Percentiles rank a stretch among this genome's conserved stretches.
These are phyloP conservation scores for Apiotrichum gamsii DNA, from an alignment of 1,284 basidiomycete genomes.

Conservation along the genomic window DNA sequence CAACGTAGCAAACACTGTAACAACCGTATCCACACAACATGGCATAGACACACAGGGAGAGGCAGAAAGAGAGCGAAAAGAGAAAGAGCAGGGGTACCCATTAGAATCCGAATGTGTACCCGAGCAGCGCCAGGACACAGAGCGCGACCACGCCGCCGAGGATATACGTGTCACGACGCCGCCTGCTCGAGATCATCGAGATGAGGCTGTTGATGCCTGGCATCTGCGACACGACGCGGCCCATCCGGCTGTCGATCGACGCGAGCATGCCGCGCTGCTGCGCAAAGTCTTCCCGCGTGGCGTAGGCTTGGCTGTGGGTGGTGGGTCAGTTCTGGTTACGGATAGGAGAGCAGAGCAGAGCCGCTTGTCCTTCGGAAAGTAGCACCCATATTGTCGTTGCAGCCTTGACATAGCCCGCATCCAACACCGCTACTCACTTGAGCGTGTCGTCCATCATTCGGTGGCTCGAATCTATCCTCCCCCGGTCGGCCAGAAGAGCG, in stretches of 20 bases:
- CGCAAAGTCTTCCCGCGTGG: slow-evolving; percentile 90
- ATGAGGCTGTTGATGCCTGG: slow-evolving; percentile 90
- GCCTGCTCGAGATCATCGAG: slow-evolving; percentile 82
- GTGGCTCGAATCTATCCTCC: slow-evolving; percentile 84
- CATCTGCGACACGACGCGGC: slow-evolving; percentile 71
- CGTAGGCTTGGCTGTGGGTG: slow-evolving; percentile 85
- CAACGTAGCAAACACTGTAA: no score
- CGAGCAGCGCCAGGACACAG: slow-evolving; percentile 72
- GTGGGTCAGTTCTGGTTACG: neutral
- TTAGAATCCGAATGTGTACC: slow-evolving; percentile 61
- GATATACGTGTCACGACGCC: slow-evolving; percentile 84
- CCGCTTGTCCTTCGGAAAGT: no score
- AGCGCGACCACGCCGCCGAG: slow-evolving; percentile 77
- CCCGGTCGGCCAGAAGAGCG: slow-evolving; percentile 76
- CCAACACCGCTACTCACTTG: slow-evolving; percentile 65
- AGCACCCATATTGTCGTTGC: no score
- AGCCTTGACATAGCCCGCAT: no score
- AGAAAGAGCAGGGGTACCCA: no score
- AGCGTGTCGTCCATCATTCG: slow-evolving; percentile 90
- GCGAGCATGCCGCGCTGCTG: slow-evolving; percentile 69
- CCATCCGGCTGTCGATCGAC: slow-evolving; percentile 76
- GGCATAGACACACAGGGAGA: no score
- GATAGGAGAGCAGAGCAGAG: no score
- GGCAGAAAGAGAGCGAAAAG: no score
- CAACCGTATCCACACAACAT: no score